These are phyloP conservation scores for Zymoseptoria brevis DNA, from an alignment of 2,329 filamentous ascomycete species.

Conservation along the genomic window DNA sequence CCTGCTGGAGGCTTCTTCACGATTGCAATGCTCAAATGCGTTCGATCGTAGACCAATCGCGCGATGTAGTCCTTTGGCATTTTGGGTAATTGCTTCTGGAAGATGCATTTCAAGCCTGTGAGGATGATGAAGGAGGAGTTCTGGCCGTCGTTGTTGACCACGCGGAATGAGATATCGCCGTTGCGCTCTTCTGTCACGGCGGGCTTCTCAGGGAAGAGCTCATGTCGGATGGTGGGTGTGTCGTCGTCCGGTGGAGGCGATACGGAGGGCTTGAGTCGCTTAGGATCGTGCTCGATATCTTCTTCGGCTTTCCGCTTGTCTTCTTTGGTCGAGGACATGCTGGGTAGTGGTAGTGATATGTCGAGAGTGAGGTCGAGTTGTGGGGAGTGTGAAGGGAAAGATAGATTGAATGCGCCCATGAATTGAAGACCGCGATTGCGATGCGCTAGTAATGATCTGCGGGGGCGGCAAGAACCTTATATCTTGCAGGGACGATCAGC, in stretches of 20 bases:
- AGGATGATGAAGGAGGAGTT: constrained; percentile 87
- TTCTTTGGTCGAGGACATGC: constrained; percentile 13
- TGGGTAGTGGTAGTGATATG: constrained; percentile 1
- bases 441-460: not conserved
- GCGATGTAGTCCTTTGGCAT: constrained; percentile 99
- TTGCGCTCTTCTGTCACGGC: constrained; percentile 89
- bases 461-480: not conserved
- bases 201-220: constrained; percentile 83
- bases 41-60: constrained; percentile 91
- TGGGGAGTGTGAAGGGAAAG: not conserved
- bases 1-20: constrained; percentile 75
- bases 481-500: not conserved
- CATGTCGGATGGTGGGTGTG: constrained; percentile 32
- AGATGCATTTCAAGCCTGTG: constrained; percentile 93
- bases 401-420: not conserved
- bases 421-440: not conserved
- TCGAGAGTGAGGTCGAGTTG: not conserved
- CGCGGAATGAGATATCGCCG: constrained; percentile 91
- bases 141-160: constrained; percentile 92
- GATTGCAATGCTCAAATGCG: constrained; percentile 92
- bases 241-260: constrained; percentile 29
- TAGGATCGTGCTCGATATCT: constrained; percentile 49
- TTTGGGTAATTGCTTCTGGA: constrained; percentile 95
- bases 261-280: constrained; percentile 51
- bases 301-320: constrained; percentile 68